phyloP scores from a whole-genome alignment of 768 basidiomycete species.

The Termitomyces sp. region DNA sequence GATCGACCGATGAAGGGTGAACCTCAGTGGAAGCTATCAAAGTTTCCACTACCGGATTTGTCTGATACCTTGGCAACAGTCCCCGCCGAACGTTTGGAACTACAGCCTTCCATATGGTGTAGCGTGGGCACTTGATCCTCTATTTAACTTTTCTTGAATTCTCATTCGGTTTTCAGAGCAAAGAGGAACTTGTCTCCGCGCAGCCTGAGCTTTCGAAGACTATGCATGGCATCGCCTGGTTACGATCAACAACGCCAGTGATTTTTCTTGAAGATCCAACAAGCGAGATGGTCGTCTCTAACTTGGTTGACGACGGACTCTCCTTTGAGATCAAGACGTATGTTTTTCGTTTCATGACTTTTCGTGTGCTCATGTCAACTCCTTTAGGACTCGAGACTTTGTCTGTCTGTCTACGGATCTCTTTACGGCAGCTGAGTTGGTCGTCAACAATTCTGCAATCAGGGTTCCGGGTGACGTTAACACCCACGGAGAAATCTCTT shows the following conservation, averaged over 20 bases:
- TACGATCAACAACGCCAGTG: slow-evolving; percentile 10
- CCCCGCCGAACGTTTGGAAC: background rate
- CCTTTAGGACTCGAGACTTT: slow-evolving; percentile 11
- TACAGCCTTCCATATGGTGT: slow-evolving; percentile 14
- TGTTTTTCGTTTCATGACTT: background rate
- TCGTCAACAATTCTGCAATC: background rate
- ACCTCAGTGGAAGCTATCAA: slow-evolving; percentile 13
- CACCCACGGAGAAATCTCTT: background rate
- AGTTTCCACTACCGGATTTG: background rate
- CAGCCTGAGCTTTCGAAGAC: slow-evolving; percentile 15
- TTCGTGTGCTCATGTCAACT: background rate
- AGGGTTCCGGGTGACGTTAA: background rate
- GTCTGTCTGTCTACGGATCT: slow-evolving; percentile 11
- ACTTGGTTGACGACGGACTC: slow-evolving; percentile 1
- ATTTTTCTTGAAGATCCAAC: slow-evolving; percentile 9
- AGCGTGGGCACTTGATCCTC: slow-evolving; percentile 6
- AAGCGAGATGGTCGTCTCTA: slow-evolving; percentile 4
- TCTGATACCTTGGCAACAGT: background rate
- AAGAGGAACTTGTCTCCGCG: slow-evolving; percentile 17
- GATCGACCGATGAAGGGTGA: slow-evolving; percentile 9
- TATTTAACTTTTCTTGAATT: background rate
- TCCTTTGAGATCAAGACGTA: slow-evolving; percentile 15
- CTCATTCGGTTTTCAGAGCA: slow-evolving; percentile 9
- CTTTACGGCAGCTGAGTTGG: background rate
- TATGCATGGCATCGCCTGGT: slow-evolving; percentile 16